Base-by-base conservation (phyloP, 2,329 filamentous ascomycete genomes). In the Ilyonectria mors-panacis region DNA sequence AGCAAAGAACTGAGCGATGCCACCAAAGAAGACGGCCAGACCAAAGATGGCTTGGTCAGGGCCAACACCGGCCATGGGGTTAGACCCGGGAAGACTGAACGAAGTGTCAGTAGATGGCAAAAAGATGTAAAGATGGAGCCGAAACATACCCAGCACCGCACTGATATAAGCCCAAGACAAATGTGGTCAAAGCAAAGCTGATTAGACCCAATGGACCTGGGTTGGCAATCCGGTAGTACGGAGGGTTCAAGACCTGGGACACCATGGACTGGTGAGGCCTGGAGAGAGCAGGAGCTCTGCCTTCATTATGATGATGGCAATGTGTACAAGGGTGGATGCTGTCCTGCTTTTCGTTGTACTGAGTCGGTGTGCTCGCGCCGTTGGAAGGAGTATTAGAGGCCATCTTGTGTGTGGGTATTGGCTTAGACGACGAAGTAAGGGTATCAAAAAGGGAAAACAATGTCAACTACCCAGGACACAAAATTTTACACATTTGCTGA, bases 181-280 rank as follows among this genome's bases (percentile, higher is more conserved):
- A 91, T 10, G 89, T 91, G 10, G 90, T 91, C 70, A 90, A 76
- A n/a, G 89, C 88, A 79, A 92, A 92, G 80, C 87, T 88, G 57
- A 88, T 85, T 53, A 90, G 83, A 63, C 88, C 88, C 23, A 90
- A 82, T 10, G 88, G 88, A 65, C 87, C 87, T 53, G 88, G 88
- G 77, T 90, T 90, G 76, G 84, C 88, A 74, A 88, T 83, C 68
- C 85, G 87, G 78, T 76, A 75, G 63, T 79, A 77, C 1, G 71
- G 70, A 56, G 79, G 78, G 51, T 80, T 70, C 30, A 72, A 72
- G 39, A 81, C 79, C 65, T 81, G 79, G 13, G 79, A 81, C 26
- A 81, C 73, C 64, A 72, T 80, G 60, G 77, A 75, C 75, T 80
- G 79, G 56, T 79, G 78, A 57, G 76, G 74, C 62, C 72, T 75